These are phyloP conservation scores for Kodamaea laetipori DNA, from an alignment of 805 yeast genomes.

Conservation along the genomic window DNA sequence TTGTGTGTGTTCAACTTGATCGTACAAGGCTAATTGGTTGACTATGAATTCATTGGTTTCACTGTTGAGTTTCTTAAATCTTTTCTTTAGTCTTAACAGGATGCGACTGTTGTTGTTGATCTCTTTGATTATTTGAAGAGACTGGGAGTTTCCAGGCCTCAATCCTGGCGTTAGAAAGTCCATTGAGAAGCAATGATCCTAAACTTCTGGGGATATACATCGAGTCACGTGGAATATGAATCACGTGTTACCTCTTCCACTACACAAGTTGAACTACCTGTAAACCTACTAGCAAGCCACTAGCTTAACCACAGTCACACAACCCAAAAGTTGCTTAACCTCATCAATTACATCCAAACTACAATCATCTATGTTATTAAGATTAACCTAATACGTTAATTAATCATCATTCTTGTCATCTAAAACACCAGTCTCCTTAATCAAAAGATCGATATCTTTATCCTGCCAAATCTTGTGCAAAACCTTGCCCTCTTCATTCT, in stretches of 20 bases:
- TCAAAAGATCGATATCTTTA: slow-evolving; percentile 68
- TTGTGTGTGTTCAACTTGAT: neutral
- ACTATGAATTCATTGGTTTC: slow-evolving; percentile 27
- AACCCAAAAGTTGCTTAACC: too few relatives aligned
- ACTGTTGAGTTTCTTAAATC: slow-evolving; percentile 25
- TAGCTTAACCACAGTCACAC: too few relatives aligned
- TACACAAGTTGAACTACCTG: too few relatives aligned
- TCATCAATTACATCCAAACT: too few relatives aligned
- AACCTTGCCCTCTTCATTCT: slow-evolving; percentile 51
- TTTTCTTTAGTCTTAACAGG: slow-evolving; percentile 25
- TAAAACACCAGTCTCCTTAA: slow-evolving; percentile 71
- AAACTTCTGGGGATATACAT: neutral
- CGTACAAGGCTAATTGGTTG: slow-evolving; percentile 16
- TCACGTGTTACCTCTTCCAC: too few relatives aligned
- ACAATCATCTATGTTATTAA: too few relatives aligned
- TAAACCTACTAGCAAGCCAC: too few relatives aligned
- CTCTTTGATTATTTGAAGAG: slow-evolving; percentile 15
- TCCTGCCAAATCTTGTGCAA: slow-evolving; percentile 79
- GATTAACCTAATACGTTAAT: too few relatives aligned
- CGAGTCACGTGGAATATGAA: too few relatives aligned
- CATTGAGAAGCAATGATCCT: slow-evolving; percentile 16
- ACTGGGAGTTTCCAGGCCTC: slow-evolving; percentile 19
- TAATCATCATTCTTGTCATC: slow-evolving; percentile 40
- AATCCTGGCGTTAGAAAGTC: slow-evolving; percentile 25
- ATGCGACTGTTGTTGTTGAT: slow-evolving; percentile 36